Base-by-base conservation (phyloP, 2,329 filamentous ascomycete species). In the Rhytidhysteron rufulum region DNA sequence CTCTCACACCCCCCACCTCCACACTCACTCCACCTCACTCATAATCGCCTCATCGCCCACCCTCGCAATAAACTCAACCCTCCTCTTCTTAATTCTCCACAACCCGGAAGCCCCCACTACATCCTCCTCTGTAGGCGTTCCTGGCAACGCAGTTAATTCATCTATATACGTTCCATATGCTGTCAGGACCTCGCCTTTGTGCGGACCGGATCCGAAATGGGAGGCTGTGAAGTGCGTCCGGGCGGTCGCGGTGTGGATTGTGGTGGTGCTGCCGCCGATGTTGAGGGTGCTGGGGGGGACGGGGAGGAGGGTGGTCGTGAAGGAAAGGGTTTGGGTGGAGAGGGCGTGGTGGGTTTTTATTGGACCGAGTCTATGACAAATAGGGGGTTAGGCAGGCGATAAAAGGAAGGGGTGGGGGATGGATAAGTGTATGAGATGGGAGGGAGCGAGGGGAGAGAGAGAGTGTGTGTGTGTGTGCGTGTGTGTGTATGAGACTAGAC, bases 291-390 rank as follows among this genome's bases (percentile, higher is more conserved):
- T n/a, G n/a, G n/a, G n/a, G n/a, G n/a, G n/a, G n/a, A n/a, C n/a
- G n/a, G n/a, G n/a, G n/a, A n/a, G n/a, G n/a, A n/a, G n/a, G n/a
- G n/a, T n/a, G n/a, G n/a, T n/a, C n/a, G n/a, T n/a, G n/a, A n/a
- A n/a, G n/a, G n/a, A n/a, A n/a, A n/a, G n/a, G n/a, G n/a, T n/a
- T 40, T 70, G 67, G 1, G 69, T 71, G 3, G 67, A 70, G 4
- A 72, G 58, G 15, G 55, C 61, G 46, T 72, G 68, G 37, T 71
- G 67, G 5, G 67, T 69, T 4, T 53, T 57, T 11, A 71, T 59
- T 4, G 60, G 65, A 15, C 60, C 58, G 21, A 71, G 57, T 30
- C 67, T 70, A 29, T 22, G 44, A 31, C 44, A 13, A 40, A 17
- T n/a, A 9, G 13, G 8, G n/a, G n/a, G n/a, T n/a, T n/a, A n/a